A percentile compares a stretch with the other conserved stretches of the same genome.
Conservation (phyloP, 2,329 filamentous ascomycete species). For the Neurospora sp. region DNA sequence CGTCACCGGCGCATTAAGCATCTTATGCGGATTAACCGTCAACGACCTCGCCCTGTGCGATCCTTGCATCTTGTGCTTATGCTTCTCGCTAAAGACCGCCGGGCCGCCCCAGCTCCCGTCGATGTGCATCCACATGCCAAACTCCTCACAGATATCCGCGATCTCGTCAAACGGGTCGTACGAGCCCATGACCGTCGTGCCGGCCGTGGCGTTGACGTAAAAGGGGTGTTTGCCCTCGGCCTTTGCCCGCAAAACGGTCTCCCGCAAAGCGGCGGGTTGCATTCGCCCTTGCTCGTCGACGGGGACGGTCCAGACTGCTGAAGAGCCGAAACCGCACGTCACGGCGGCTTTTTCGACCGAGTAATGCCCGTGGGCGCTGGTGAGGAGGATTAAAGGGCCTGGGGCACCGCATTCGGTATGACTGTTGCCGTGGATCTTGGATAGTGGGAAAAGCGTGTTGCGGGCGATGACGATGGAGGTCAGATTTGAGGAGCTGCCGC, state of each 20-base stretch:
- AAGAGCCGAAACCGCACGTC: constrained; percentile 72
- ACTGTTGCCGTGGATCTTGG: constrained; percentile 60
- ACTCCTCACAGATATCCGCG: constrained; percentile 17
- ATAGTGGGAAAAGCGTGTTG: constrained; percentile 72
- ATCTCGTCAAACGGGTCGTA: constrained; percentile 30
- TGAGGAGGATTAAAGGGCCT: constrained; percentile 71
- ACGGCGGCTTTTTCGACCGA: constrained; percentile 91
- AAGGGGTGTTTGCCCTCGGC: constrained; percentile 68
- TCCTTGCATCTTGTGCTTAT: constrained; percentile 55
- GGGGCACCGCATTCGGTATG: constrained; percentile 21
- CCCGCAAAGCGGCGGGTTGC: constrained; percentile 53
- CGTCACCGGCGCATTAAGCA: constrained; percentile 84
- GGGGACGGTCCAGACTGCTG: constrained; percentile 62
- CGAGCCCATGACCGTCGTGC: constrained; percentile 84
- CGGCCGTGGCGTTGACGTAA: constrained; percentile 91
- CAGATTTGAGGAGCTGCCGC: constrained; percentile 75
- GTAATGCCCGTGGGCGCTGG: constrained; percentile 85
- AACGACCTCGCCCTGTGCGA: constrained; percentile 68
- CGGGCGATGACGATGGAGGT: constrained; percentile 80
- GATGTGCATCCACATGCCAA: constrained; percentile 78
- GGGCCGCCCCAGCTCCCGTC: constrained; percentile 88
- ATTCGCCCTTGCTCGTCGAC: constrained; percentile 67
- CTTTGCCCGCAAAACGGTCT: constrained; percentile 51
- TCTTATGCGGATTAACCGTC: constrained; percentile 92
- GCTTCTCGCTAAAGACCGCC: constrained; percentile 63